phyloP scores from a whole-genome alignment of 179 eudicot species.

The Silene coronaria region DNA sequence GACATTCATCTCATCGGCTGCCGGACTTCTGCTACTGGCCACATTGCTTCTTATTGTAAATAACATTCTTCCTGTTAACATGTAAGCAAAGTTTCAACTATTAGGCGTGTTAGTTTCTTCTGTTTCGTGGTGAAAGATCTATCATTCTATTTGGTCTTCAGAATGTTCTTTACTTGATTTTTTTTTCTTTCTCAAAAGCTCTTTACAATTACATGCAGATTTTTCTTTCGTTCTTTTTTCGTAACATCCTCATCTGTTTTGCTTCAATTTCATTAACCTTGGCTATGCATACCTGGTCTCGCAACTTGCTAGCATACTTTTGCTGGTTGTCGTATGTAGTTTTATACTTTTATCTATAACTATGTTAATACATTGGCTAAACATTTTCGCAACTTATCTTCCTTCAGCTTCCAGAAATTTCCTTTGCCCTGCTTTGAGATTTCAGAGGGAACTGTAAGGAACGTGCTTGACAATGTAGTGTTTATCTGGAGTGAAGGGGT shows the following conservation, averaged over 20 bases:
- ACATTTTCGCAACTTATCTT: slow-evolving; percentile 33
- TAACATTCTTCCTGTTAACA: slow-evolving; percentile 46
- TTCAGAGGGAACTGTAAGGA: slow-evolving; percentile 49
- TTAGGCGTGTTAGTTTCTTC: neutral
- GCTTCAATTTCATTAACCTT: neutral
- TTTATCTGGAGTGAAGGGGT: slow-evolving; percentile 49
- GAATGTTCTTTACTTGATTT: neutral
- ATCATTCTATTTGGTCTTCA: neutral
- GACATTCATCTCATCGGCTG: slow-evolving; percentile 64
- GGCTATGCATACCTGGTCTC: neutral
- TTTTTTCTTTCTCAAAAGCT: neutral
- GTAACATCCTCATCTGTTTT: neutral
- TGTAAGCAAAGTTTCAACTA: slow-evolving; percentile 43
- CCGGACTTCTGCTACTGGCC: slow-evolving; percentile 55
- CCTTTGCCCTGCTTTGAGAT: slow-evolving; percentile 52
- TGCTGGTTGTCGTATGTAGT: neutral
- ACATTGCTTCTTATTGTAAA: slow-evolving; percentile 39
- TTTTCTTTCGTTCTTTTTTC: neutral
- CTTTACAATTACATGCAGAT: neutral
- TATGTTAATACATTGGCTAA: slow-evolving; percentile 26
- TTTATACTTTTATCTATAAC: neutral
- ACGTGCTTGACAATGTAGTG: slow-evolving; percentile 29
- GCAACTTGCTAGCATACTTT: neutral
- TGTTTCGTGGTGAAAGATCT: neutral
- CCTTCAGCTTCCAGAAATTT: slow-evolving; percentile 43